phyloP scores from a whole-genome alignment of 805 yeast species.

The Lachancea dasiensis region DNA sequence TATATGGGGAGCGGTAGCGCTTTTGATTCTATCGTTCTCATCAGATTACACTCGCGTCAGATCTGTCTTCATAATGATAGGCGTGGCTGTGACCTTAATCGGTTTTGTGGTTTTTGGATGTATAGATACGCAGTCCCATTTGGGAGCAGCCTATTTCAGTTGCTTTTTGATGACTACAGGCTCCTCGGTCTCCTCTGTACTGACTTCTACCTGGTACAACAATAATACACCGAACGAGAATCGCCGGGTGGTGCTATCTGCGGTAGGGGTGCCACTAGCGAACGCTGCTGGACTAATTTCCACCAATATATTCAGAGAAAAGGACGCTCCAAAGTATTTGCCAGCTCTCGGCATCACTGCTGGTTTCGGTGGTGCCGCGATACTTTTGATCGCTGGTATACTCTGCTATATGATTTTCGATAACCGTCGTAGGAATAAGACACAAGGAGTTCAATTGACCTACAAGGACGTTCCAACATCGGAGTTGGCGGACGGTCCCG shows the following conservation, averaged over 20 bases:
- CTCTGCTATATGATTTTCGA: slow-evolving; percentile 38
- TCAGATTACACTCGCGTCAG: slow-evolving; percentile 39
- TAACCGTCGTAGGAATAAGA: slow-evolving; percentile 37
- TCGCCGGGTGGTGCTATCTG: slow-evolving; percentile 41
- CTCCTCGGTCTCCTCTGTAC: slow-evolving; percentile 42
- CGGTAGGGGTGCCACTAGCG: slow-evolving; percentile 49
- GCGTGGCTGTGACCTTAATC: slow-evolving; percentile 36
- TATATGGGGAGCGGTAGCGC: slow-evolving; percentile 41
- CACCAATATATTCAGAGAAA: slow-evolving; percentile 43
- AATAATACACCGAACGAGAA: slow-evolving; percentile 44
- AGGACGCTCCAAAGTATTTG: slow-evolving; percentile 47
- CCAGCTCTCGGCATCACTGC: slow-evolving; percentile 47
- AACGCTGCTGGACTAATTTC: slow-evolving; percentile 54
- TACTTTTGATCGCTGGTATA: slow-evolving; percentile 22
- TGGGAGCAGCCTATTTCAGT: slow-evolving; percentile 40
- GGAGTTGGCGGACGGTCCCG: slow-evolving; percentile 40
- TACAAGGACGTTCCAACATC: slow-evolving; percentile 39
- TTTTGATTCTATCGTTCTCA: slow-evolving; percentile 35
- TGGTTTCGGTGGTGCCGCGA: slow-evolving; percentile 42
- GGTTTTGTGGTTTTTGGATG: slow-evolving; percentile 45
- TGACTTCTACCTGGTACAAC: slow-evolving; percentile 46
- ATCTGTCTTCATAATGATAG: slow-evolving; percentile 36
- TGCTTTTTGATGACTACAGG: slow-evolving; percentile 47
- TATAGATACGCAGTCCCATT: slow-evolving; percentile 35
- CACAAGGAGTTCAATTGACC: slow-evolving; percentile 36